These are phyloP conservation scores for Aureobasidium sp. DNA, from an alignment of 2,329 filamentous ascomycete genomes.

Conservation along the genomic window DNA sequence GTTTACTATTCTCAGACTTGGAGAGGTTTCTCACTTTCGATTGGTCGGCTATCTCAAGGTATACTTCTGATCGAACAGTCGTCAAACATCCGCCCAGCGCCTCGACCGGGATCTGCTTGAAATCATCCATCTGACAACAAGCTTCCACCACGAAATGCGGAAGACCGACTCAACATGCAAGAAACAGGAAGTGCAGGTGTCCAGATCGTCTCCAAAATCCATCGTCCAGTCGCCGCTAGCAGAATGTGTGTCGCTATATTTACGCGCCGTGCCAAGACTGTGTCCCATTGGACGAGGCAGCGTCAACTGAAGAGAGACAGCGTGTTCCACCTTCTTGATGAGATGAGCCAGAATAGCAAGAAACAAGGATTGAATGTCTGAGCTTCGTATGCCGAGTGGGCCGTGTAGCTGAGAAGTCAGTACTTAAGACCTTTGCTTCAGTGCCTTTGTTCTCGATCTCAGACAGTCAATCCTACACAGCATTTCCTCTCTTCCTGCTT, in stretches of 20 bases:
- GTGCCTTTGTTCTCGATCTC: background rate
- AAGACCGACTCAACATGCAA: background rate
- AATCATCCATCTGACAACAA: background rate
- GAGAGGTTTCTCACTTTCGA: too few species aligned
- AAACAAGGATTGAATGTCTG: background rate
- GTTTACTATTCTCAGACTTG: too few species aligned
- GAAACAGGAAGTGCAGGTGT: background rate
- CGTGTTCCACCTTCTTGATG: background rate
- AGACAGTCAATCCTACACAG: background rate
- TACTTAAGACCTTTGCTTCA: background rate
- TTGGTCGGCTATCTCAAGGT: too few species aligned
- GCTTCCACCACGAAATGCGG: background rate
- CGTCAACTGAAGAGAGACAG: slow-evolving; percentile 12
- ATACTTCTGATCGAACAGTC: too few species aligned
- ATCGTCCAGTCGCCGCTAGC: background rate
- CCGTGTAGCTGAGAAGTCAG: background rate
- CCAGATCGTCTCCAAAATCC: too few species aligned
- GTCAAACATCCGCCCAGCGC: background rate
- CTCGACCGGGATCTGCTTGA: background rate
- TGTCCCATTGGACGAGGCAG: background rate
- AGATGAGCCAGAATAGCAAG: background rate
- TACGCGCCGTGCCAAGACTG: slow-evolving; percentile 7
- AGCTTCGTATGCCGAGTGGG: background rate
- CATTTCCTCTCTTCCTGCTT: background rate
- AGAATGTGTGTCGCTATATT: background rate